Conservation (phyloP, 192 early-diverging fungal species). For the Coemansia sp. region DNA sequence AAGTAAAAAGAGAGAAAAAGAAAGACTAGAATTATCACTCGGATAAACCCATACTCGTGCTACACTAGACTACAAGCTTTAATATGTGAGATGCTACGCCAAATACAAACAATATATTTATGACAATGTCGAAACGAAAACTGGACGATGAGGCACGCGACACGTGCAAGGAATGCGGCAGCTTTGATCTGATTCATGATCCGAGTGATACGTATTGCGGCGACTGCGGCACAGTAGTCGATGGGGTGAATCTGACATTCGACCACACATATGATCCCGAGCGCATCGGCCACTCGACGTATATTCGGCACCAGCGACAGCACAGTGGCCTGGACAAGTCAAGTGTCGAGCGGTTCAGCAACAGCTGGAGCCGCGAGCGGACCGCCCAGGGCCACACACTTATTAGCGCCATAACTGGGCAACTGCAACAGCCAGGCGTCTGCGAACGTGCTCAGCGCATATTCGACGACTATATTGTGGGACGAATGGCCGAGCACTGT, state of each 20-base stretch:
- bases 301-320: conserved; percentile 6
- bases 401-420: conserved; percentile 1
- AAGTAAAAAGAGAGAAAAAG: neutral
- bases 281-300: neutral
- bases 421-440: neutral
- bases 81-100: no score
- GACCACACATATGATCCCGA: conserved; percentile 17
- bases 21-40: no score
- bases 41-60: no score
- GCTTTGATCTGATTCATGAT: neutral
- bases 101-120: neutral
- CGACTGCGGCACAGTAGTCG: conserved; percentile 31
- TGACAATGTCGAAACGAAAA: neutral
- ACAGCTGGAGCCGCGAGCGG: conserved; percentile 22
- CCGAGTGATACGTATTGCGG: conserved; percentile 37
- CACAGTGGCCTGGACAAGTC: neutral
- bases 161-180: conserved; percentile 8
- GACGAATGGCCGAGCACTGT: neutral
- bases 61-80: no score
- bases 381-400: neutral
- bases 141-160: neutral
- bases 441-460: conserved; percentile 24
- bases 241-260: conserved; percentile 13
- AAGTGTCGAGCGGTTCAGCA: conserved; percentile 10
- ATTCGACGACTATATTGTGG: conserved; percentile 12